Percentiles rank a stretch among this genome's conserved stretches.
These are phyloP conservation scores for Clonostachys chloroleuca DNA, from an alignment of 2,329 filamentous ascomycete species.

Conservation along the genomic window DNA sequence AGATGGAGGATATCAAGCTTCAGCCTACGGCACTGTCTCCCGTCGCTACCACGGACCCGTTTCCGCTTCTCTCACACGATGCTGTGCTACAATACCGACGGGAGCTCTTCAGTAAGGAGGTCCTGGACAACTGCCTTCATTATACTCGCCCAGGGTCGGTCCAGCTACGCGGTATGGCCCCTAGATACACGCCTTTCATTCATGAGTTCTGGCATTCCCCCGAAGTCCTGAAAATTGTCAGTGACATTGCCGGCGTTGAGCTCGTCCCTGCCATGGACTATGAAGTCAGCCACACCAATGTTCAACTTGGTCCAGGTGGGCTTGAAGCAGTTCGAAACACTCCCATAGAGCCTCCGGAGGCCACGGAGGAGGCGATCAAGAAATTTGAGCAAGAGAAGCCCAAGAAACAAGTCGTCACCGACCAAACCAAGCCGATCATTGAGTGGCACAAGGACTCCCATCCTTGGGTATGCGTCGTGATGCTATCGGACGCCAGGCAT, in stretches of 20 bases:
- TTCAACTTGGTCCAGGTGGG: slow-evolving; percentile 21
- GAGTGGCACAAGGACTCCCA: slow-evolving; percentile 46
- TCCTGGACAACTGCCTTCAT: slow-evolving; percentile 21
- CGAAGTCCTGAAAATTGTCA: slow-evolving; percentile 47
- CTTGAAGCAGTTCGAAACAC: slow-evolving; percentile 14
- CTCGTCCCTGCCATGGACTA: slow-evolving; percentile 51
- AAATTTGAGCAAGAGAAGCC: slow-evolving; percentile 7
- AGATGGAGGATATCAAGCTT: slow-evolving; percentile 12
- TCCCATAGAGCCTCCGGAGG: slow-evolving; percentile 17
- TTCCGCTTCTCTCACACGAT: slow-evolving; percentile 16
- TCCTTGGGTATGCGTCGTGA: slow-evolving; percentile 46
- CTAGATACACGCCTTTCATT: slow-evolving; percentile 21
- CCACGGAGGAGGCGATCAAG: slow-evolving; percentile 7
- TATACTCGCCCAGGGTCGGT: slow-evolving; percentile 16
- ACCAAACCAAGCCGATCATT: slow-evolving; percentile 11
- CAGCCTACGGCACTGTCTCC: slow-evolving; percentile 11
- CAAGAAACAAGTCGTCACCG: slow-evolving; percentile 8
- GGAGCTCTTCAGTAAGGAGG: slow-evolving; percentile 12
- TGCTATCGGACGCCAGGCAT: slow-evolving; percentile 39
- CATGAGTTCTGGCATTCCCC: slow-evolving; percentile 46
- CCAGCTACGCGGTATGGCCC: slow-evolving; percentile 19
- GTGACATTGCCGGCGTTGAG: slow-evolving; percentile 52
- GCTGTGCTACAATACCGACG: slow-evolving; percentile 11
- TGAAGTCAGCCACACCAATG: slow-evolving; percentile 55
- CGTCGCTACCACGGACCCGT: slow-evolving; percentile 19